Conservation (phyloP, 495 filamentous ascomycete genomes). For the Niebla homalea region DNA sequence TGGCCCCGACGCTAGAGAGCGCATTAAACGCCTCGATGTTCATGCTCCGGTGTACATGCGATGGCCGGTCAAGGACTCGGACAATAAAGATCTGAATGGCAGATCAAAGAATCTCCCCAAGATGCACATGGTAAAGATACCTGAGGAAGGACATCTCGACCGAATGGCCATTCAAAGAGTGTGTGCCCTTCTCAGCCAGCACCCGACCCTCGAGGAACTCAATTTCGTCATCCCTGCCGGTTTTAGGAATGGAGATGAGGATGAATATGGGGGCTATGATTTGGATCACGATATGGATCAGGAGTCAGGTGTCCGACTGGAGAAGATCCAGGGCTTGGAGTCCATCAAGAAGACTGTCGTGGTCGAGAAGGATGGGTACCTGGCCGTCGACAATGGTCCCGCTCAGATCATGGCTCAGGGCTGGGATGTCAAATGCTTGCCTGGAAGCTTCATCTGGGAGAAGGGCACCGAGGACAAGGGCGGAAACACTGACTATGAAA, state of each 20-base stretch:
- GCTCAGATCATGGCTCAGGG: conserved; percentile 12
- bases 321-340: conserved; percentile 7
- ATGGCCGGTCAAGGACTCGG: conserved; percentile 11
- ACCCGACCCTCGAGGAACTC: conserved; percentile 11
- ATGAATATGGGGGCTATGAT: conserved; percentile 12
- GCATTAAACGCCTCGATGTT: conserved; percentile 9
- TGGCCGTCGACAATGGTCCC: conserved; percentile 12
- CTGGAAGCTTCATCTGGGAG: conserved; percentile 17
- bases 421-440: conserved; percentile 12
- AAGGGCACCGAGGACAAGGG: conserved; percentile 12
- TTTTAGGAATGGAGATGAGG: conserved; percentile 15
- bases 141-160: conserved; percentile 12
- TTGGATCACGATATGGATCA: conserved; percentile 13
- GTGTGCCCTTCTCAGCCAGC: conserved; percentile 9
- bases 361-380: conserved; percentile 10
- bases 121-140: conserved; percentile 15
- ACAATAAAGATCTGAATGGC: conserved; percentile 13
- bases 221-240: conserved; percentile 14
- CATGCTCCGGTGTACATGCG: conserved; percentile 15
- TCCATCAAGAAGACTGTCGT: conserved; percentile 16
- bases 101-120: conserved; percentile 15
- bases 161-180: conserved; percentile 11
- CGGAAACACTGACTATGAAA: conserved; percentile 12
- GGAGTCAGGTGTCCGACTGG: conserved; percentile 8
- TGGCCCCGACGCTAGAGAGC: conserved; percentile 11